Evolutionary conservation across 768 basidiomycete species (phyloP).

Genomic region (Mycena vitilis): DNA sequence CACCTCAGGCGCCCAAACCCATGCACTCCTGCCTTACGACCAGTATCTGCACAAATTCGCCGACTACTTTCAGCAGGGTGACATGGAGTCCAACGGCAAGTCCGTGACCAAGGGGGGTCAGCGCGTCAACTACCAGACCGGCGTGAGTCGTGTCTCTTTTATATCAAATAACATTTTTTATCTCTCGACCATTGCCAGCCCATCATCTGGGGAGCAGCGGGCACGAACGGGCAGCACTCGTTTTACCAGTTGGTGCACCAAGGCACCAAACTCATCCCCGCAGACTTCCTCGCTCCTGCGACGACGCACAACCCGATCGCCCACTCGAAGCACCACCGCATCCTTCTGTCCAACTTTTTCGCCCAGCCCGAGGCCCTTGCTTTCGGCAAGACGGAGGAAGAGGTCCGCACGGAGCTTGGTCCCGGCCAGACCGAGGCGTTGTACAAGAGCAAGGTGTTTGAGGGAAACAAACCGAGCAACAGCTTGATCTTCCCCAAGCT

Average conservation of each 20-base stretch:
- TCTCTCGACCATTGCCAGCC: conserved; percentile 61
- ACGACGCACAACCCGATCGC: conserved; percentile 91
- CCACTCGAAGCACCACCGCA: conserved; percentile 93
- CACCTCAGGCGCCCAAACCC: conserved; percentile 85
- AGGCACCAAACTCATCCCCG: conserved; percentile 91
- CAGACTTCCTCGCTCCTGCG: conserved; percentile 92
- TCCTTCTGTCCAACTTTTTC: conserved; percentile 97
- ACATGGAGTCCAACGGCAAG: conserved; percentile 99
- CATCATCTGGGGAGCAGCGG: conserved; percentile 98
- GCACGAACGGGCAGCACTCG: conserved; percentile 99
- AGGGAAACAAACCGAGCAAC: conserved; percentile 97
- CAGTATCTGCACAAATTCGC: conserved; percentile 99
- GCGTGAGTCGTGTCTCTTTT: conserved; percentile 63
- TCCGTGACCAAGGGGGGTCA: conserved; percentile 93
- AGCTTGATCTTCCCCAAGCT: conserved; percentile 94
- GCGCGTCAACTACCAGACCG: conserved; percentile 95
- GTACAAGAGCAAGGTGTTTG: conserved; percentile 97
- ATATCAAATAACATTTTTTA: not conserved
- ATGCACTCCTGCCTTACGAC: conserved; percentile 95
- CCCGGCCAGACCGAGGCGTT: conserved; percentile 82
- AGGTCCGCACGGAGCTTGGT: conserved; percentile 79
- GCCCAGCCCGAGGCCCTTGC: conserved; percentile 98
- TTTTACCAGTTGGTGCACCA: conserved; percentile 99
- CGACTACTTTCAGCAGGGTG: conserved; percentile 99
- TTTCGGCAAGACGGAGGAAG: conserved; percentile 95